Evolutionary conservation across 2,329 filamentous ascomycete genomes (phyloP).

Genomic region (Ophiostoma piceae): DNA sequence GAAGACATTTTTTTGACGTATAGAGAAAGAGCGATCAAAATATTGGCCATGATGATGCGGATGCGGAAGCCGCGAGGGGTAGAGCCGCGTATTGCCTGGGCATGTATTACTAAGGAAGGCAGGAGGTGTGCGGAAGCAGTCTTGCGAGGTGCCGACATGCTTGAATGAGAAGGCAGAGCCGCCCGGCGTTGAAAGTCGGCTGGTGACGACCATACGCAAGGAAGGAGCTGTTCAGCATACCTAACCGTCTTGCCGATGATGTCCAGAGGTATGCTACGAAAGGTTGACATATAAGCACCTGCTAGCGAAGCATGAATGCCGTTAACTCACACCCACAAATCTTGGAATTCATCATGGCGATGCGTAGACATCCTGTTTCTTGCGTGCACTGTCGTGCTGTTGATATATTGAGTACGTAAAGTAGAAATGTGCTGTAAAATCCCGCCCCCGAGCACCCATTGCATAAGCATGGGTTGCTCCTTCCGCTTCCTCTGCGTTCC

Average conservation of each 20-base stretch:
- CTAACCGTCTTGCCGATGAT: neutral
- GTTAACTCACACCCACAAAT: neutral
- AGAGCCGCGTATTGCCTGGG: neutral
- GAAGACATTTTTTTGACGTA: neutral
- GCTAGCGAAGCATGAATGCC: neutral
- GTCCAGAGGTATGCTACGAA: too few species aligned
- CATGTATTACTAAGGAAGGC: neutral
- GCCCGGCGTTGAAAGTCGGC: neutral
- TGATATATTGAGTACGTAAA: neutral
- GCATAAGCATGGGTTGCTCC: neutral
- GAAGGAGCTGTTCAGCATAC: neutral
- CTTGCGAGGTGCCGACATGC: neutral
- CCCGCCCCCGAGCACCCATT: neutral
- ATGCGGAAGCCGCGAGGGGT: neutral
- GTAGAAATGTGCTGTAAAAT: neutral
- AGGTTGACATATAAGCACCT: neutral
- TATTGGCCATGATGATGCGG: neutral
- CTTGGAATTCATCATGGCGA: neutral
- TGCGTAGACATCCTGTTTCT: conserved; percentile 2
- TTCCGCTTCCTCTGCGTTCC: conserved; percentile 14
- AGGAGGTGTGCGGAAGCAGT: neutral
- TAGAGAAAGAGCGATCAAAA: conserved; percentile 20
- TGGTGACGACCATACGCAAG: neutral
- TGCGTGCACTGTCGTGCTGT: neutral
- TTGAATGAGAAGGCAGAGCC: neutral